Percentiles rank a stretch among this genome's conserved stretches.
phyloP scores from a whole-genome alignment of 192 early-diverging fungal species.

The Powellomyces hirtus region DNA sequence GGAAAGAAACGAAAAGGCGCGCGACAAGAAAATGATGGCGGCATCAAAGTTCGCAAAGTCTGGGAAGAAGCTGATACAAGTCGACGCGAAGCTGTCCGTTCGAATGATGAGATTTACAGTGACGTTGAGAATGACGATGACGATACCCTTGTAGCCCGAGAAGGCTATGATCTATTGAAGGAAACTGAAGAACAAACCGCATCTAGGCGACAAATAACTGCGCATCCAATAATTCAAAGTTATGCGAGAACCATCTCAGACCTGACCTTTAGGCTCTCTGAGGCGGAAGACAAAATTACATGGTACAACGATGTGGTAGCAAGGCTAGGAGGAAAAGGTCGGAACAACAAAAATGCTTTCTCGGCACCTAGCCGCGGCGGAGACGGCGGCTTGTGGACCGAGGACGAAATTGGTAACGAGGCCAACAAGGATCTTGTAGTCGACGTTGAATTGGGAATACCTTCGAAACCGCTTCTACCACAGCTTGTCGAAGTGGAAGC shows the following conservation, averaged over 20 bases:
- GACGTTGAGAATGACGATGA: neutral
- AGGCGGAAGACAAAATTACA: conserved; percentile 44
- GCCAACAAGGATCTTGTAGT: neutral
- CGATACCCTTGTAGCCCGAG: neutral
- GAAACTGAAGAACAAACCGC: neutral
- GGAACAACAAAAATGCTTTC: conserved; percentile 8
- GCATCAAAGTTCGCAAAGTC: conserved; percentile 12
- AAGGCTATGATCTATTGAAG: neutral
- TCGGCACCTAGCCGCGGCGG: conserved; percentile 14
- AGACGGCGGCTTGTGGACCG: conserved; percentile 7
- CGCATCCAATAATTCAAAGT: conserved; percentile 29
- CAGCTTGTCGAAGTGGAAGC: conserved; percentile 3
- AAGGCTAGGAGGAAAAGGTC: conserved; percentile 18
- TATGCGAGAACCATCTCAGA: conserved; percentile 43
- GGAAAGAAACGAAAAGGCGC: conserved; percentile 21
- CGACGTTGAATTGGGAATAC: conserved; percentile 24
- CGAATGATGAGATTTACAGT: neutral
- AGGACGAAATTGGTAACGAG: conserved; percentile 15
- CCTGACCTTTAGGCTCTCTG: conserved; percentile 34
- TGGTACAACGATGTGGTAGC: conserved; percentile 52
- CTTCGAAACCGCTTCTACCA: conserved; percentile 10
- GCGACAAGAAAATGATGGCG: neutral
- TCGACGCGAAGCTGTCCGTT: neutral
- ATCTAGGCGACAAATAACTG: neutral
- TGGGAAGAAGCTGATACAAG: neutral